Percentiles rank a stretch among this genome's conserved stretches.
phyloP scores from a whole-genome alignment of 208 protist species.

The Porcisia hertigi region DNA sequence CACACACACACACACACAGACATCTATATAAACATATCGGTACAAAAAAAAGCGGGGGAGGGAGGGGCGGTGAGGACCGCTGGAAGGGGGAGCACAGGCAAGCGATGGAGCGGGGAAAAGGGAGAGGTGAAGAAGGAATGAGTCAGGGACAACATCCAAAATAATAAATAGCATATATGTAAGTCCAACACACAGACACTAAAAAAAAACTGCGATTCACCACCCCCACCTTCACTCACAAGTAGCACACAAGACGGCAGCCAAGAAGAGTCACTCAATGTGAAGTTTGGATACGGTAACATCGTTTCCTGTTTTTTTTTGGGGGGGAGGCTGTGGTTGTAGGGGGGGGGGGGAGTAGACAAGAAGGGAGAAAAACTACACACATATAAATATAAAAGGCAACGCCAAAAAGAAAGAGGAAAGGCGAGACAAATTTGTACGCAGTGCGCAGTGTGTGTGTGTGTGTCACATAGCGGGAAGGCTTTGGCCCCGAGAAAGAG shows the following conservation, averaged over 20 bases:
- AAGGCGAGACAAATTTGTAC: too few species aligned
- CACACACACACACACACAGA: too few species aligned
- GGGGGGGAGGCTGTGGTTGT: background rate
- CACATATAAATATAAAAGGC: too few species aligned
- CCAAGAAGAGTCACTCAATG: background rate
- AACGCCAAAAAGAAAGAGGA: too few species aligned
- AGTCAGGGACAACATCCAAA: background rate
- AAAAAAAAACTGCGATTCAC: background rate
- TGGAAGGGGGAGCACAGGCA: background rate
- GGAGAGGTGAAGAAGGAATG: background rate
- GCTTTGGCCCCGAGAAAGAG: too few species aligned
- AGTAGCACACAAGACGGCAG: background rate
- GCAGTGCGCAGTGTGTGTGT: too few species aligned
- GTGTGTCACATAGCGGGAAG: too few species aligned
- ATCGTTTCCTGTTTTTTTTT: background rate
- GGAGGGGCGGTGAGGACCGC: background rate
- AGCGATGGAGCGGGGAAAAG: background rate
- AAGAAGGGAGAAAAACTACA: background rate
- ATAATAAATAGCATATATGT: background rate
- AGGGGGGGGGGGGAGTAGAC: background rate
- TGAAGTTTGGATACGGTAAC: background rate
- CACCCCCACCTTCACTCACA: background rate
- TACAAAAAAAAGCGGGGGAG: background rate
- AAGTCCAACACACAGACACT: background rate
- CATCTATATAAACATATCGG: too few species aligned